Evolutionary conservation across 257 asterid species (phyloP), one percentile per base, ranked within the genome.

Genomic region (Cordia subcordata): DNA sequence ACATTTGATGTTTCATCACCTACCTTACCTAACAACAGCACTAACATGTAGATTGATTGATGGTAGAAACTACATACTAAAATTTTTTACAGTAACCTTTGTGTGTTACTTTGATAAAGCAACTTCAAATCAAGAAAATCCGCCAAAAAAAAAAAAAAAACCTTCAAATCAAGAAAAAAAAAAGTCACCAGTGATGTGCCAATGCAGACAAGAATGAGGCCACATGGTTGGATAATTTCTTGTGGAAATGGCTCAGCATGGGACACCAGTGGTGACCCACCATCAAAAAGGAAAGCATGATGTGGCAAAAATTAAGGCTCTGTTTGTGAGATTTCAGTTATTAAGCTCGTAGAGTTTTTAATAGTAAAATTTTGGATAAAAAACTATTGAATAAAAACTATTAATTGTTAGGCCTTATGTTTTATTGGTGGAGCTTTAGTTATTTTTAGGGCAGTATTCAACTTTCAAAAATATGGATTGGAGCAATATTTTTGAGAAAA

Each of bases 221-320:
- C 53, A 55, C 35, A 56, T 62, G 47, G n/a, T n/a, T 56, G 61
- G 57, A 44, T 63, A 17, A 20, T 66, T 61, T 53, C 32, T 72
- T 82, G 85, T 85, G 94, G 83, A 72, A 67, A 71, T 79, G 95
- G 83, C 64, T 85, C 86, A 72, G 73, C 87, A 38, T 60, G 35
- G 61, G 68, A 50, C 72, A 72, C 47, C 18, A 51, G 16, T 10
- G 13, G n/a, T 8, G 49, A 1, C 11, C 10, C 17, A 49, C 4
- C 15, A 49, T n/a, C 11, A n/a, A 49, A 8, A 8, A 19, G 20
- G 1, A 19, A 3, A 47, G 16, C 0, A 47, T 14, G 21, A 47
- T 17, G 16, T 49, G 22, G 11, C 16, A n/a, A 8, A n/a, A n/a
- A n/a, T n/a, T n/a, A n/a, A n/a, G n/a, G n/a, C n/a, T n/a, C n/a